Conservation (phyloP, 495 filamentous ascomycete genomes). For the Penicillium coffeae region DNA sequence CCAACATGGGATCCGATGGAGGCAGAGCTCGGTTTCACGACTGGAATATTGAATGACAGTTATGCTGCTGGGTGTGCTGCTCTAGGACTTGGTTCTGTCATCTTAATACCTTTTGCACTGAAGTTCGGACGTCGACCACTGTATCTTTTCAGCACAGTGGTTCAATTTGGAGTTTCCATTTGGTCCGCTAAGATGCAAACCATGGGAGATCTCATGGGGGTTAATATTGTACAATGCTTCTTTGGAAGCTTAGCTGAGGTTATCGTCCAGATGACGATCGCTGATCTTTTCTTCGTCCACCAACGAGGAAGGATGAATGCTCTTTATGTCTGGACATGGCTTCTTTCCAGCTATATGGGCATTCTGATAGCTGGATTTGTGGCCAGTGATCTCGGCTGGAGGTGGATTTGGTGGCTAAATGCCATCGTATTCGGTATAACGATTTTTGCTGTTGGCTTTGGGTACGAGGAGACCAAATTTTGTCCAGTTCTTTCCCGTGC, state of each 20-base stretch:
- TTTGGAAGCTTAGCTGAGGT: slow-evolving; percentile 39
- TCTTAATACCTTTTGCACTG: slow-evolving; percentile 43
- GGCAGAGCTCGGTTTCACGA: slow-evolving; percentile 34
- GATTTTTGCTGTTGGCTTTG: slow-evolving; percentile 11
- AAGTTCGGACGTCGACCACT: slow-evolving; percentile 43
- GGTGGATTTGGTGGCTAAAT: slow-evolving; percentile 50
- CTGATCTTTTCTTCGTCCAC: slow-evolving; percentile 49
- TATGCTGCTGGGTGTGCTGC: slow-evolving; percentile 36
- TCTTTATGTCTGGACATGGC: slow-evolving; percentile 33
- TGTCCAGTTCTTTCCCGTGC: slow-evolving; percentile 5
- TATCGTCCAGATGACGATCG: slow-evolving; percentile 44
- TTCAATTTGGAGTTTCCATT: slow-evolving; percentile 32
- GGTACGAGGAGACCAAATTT: slow-evolving; percentile 21
- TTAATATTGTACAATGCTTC: slow-evolving; percentile 33
- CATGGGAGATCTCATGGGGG: slow-evolving; percentile 32
- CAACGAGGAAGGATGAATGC: slow-evolving; percentile 40
- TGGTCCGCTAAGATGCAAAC: slow-evolving; percentile 39
- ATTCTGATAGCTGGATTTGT: slow-evolving; percentile 44
- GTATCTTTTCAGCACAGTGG: slow-evolving; percentile 35
- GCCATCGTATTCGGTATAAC: slow-evolving; percentile 37
- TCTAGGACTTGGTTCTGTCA: slow-evolving; percentile 33
- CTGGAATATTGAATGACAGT: slow-evolving; percentile 34
- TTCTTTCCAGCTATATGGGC: slow-evolving; percentile 28
- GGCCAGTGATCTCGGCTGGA: slow-evolving; percentile 42
- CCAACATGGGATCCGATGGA: slow-evolving; percentile 39